Percentiles rank a stretch among this genome's conserved stretches.
These are phyloP conservation scores for Straminergon stramineum DNA, from an alignment of 225 moss, liverwort and hornwort genomes.

Conservation along the genomic window DNA sequence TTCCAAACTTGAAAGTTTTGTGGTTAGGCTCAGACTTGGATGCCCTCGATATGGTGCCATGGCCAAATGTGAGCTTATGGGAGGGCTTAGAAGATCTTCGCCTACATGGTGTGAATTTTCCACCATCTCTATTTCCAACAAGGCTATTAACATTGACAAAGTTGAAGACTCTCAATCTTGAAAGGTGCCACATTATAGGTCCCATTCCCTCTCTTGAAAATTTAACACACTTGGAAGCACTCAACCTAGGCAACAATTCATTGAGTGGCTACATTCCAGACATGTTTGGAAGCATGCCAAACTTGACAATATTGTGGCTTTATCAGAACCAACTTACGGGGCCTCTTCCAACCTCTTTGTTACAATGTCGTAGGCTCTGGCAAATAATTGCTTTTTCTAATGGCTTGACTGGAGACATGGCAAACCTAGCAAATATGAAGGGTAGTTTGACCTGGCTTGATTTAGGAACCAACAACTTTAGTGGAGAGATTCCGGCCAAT, in stretches of 20 bases:
- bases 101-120: neutral
- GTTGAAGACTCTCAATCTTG: neutral
- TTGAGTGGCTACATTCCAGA: fast-evolving
- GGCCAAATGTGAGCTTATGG: neutral
- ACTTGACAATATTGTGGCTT: neutral
- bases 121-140: neutral
- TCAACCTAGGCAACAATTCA: neutral
- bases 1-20: neutral
- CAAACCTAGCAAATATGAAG: too few relatives aligned
- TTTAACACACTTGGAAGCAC: neutral
- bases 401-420: too few relatives aligned
- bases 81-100: neutral
- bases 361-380: fast-evolving
- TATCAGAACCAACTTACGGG: fast-evolving
- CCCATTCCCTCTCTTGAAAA: neutral
- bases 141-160: neutral
- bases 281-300: neutral
- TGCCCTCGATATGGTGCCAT: neutral
- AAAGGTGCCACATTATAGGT: neutral
- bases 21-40: neutral
- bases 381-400: fast-evolving
- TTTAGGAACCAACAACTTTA: too few relatives aligned
- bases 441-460: too few relatives aligned
- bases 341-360: neutral
- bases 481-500: too few relatives aligned